These are phyloP conservation scores for Ceratocystis cacaofunesta DNA, from an alignment of 2,329 filamentous ascomycete species.

Conservation along the genomic window DNA sequence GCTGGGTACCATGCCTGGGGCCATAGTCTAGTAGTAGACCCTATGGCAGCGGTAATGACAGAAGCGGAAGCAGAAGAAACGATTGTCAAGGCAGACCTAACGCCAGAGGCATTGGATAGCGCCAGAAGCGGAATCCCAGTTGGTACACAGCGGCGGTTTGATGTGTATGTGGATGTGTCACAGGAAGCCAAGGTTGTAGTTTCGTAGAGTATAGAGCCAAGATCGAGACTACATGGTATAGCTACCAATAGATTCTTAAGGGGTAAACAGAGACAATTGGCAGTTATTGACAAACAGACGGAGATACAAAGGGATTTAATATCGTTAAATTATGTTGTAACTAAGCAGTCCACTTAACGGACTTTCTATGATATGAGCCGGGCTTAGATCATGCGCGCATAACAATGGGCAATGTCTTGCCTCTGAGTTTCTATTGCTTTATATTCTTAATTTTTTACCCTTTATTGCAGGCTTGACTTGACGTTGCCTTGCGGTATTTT, in stretches of 20 bases:
- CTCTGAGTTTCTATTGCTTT: background rate
- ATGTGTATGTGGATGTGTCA: constrained; percentile 78
- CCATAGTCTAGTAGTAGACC: constrained; percentile 77
- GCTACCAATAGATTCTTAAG: background rate
- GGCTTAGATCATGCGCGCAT: background rate
- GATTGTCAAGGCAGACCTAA: constrained; percentile 59
- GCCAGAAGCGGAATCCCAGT: constrained; percentile 73
- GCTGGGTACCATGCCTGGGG: constrained; percentile 83
- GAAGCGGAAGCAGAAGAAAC: constrained; percentile 68
- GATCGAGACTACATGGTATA: no score
- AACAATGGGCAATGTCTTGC: background rate
- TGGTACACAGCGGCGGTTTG: constrained; percentile 72
- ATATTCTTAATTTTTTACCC: background rate
- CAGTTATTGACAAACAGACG: background rate
- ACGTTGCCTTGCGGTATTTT: background rate
- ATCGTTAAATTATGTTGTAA: background rate
- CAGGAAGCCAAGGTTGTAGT: constrained; percentile 14
- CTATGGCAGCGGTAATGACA: constrained; percentile 65
- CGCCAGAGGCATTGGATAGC: constrained; percentile 53
- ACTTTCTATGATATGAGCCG: background rate
- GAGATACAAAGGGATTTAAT: background rate
- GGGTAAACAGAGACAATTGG: background rate
- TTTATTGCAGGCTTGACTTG: background rate
- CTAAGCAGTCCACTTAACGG: background rate
- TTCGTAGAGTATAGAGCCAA: background rate